Conservation (phyloP, 257 asterid species). For the Fraxinus anomala region DNA sequence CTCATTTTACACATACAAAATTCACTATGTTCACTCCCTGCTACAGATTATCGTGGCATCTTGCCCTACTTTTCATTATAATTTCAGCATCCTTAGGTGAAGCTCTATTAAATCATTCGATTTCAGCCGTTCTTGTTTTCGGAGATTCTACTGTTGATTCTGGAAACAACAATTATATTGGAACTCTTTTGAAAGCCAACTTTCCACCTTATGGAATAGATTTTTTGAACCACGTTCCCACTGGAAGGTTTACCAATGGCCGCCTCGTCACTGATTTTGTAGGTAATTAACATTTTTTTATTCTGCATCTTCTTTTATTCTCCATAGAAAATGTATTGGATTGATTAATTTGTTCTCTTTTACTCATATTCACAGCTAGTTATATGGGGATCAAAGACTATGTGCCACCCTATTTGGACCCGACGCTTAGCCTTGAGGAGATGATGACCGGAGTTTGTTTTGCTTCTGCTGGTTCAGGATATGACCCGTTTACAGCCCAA, state of each 20-base stretch:
- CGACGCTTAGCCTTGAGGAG: slow-evolving; percentile 9
- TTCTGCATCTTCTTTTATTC: neutral
- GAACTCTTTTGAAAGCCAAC: neutral
- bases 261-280: neutral
- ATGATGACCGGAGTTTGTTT: slow-evolving; percentile 3
- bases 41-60: neutral
- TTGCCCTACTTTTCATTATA: neutral
- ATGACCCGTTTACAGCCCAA: neutral
- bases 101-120: neutral
- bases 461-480: neutral
- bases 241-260: slow-evolving; percentile 11
- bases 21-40: neutral
- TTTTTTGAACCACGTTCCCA: neutral
- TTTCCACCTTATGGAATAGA: slow-evolving; percentile 15
- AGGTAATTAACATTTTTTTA: neutral
- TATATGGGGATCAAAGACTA: neutral
- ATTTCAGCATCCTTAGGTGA: neutral
- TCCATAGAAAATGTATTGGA: neutral
- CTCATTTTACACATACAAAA: neutral
- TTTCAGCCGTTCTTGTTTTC: neutral
- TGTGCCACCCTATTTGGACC: slow-evolving; percentile 10
- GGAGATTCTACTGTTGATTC: slow-evolving; percentile 13
- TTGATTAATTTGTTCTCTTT: too few relatives aligned
- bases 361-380: neutral
- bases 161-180: neutral